These are phyloP conservation scores for Diaporthe vexans DNA, from an alignment of 2,329 filamentous ascomycete species.

Conservation along the genomic window DNA sequence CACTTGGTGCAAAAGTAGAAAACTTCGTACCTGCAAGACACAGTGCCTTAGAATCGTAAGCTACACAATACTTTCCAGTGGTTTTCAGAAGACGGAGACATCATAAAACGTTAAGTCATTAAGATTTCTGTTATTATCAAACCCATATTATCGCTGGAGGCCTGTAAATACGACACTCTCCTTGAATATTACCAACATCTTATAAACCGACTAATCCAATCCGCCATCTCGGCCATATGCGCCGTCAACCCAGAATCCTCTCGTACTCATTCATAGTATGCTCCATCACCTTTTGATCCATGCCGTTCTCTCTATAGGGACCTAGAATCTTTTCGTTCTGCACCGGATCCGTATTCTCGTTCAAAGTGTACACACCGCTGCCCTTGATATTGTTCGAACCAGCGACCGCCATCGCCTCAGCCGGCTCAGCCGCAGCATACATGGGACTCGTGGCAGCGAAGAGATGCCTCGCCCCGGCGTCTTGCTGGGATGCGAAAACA, in stretches of 20 bases:
- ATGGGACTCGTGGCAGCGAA: constrained; percentile 9
- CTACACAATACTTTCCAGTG: too few relatives aligned
- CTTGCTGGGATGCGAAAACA: constrained; percentile 5
- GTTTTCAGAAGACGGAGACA: too few relatives aligned
- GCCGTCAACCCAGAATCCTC: constrained; percentile 8
- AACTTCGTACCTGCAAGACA: too few relatives aligned
- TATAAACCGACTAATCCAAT: too few relatives aligned
- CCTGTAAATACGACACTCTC: too few relatives aligned
- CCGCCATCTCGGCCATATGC: too few relatives aligned
- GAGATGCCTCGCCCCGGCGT: constrained; percentile 19
- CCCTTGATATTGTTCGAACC: background rate
- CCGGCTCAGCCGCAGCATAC: constrained; percentile 18
- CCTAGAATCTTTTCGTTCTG: constrained; percentile 13
- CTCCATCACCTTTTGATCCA: background rate
- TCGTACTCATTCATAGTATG: constrained; percentile 18
- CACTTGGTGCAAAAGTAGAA: too few relatives aligned
- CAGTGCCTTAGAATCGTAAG: too few relatives aligned
- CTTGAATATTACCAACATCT: too few relatives aligned
- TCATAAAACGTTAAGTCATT: too few relatives aligned
- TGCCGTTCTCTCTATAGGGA: constrained; percentile 14
- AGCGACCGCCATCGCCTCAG: constrained; percentile 20
- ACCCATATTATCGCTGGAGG: too few relatives aligned
- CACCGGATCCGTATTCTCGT: constrained; percentile 8
- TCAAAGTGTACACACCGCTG: constrained; percentile 19
- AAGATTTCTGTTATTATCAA: too few relatives aligned